Base-by-base conservation (phyloP, 1,284 basidiomycete genomes). In the Ganoderma lingzhi region DNA sequence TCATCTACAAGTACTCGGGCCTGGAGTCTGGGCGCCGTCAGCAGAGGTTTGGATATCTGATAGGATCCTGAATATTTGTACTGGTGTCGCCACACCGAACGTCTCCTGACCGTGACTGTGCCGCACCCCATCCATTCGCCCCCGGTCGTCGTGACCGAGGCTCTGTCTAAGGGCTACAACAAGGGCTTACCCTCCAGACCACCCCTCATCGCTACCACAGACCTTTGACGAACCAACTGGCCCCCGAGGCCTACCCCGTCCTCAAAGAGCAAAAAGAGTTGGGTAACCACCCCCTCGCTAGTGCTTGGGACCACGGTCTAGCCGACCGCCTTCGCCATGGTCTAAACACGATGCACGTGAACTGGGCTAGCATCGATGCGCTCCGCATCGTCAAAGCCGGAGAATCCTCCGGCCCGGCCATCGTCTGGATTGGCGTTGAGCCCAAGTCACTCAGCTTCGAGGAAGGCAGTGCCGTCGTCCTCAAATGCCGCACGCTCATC, bases 281-380 rank as follows among this genome's bases (percentile, higher is more conserved):
- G 51, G 51, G 51, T 14, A 23, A 30, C 51, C 51, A 53, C 8
- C 51, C 51, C 23, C 51, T 53, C 28, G 23, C 51, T 12, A 53
- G 12, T 12, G n/a, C 17, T 19, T 53, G 51, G 51, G 51, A 53
- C 12, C 23, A 53, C 51, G 51, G 51, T 53, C 14, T 53, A 53
- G 23, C 51, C 23, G 51, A 53, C 51, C 8, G 4, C 23, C 51
- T 28, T 28, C 28, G 51, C 6, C 51, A 30, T 14, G 23, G 9
- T 6, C 23, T 53, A 8, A 53, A 53, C 51, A 30, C n/a, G 51
- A 28, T 53, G 51, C 23, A 23, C 23, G 75, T 79, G 48, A 30
- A 69, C n/a, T 78, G 70, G 69, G 77, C 78, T 32, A 77, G 70
- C 63, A 74, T 76, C 15, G 76, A 80, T 28, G 58, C 76, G 62